Conservation (phyloP, 805 yeast species). For the Saccharomycopsis babjevae region DNA sequence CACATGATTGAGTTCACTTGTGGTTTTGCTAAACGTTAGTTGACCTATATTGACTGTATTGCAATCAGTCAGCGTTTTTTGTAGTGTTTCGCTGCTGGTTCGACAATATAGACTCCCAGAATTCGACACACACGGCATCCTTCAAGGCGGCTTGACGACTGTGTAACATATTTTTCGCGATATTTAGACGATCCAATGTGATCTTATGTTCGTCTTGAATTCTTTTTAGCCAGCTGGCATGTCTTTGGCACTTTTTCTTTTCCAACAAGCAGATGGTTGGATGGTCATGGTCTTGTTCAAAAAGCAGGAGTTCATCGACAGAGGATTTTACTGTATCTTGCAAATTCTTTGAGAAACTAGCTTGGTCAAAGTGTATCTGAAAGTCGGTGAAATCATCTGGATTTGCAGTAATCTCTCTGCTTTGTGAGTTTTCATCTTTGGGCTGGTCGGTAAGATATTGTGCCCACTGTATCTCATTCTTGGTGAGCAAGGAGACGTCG, state of each 20-base stretch:
- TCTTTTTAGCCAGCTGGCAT: conserved; percentile 38
- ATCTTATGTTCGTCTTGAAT: conserved; percentile 11
- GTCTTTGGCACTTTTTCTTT: conserved; percentile 45
- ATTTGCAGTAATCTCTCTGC: not conserved
- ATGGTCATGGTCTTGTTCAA: not conserved
- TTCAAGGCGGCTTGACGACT: not conserved
- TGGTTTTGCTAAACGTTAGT: too few species aligned
- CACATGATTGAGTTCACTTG: too few species aligned
- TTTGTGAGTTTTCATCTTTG: not conserved
- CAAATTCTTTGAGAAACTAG: not conserved
- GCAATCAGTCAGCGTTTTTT: too few species aligned
- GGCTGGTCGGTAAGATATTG: conserved; percentile 12
- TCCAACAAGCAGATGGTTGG: conserved; percentile 39
- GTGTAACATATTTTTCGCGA: not conserved
- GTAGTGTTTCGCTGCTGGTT: not conserved
- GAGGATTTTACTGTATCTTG: not conserved
- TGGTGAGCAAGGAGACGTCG: not conserved
- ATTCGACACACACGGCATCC: conserved; percentile 2
- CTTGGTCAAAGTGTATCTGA: not conserved
- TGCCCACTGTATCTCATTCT: not conserved
- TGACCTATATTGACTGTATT: too few species aligned
- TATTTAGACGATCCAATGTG: conserved; percentile 1
- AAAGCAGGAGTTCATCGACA: not conserved
- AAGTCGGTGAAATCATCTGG: not conserved
- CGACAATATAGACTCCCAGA: conserved; percentile 10